Conservation (phyloP, 169 alveolate genomes). For the Neospora caninum region DNA sequence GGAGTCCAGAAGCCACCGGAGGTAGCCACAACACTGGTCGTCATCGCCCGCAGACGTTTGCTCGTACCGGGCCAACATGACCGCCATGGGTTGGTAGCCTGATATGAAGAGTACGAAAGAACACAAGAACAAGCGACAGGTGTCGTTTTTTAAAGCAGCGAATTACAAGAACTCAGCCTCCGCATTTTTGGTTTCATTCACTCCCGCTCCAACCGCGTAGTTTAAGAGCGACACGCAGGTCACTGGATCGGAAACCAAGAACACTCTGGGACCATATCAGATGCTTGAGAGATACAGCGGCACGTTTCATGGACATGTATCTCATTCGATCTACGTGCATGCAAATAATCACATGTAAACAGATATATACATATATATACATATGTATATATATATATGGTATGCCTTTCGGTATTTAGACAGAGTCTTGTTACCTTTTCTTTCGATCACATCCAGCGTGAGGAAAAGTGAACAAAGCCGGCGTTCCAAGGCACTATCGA, state of each 20-base stretch:
- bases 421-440: constrained; percentile 22
- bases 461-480: constrained; percentile 62
- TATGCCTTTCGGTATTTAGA: background rate
- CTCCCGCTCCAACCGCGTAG: no score
- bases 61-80: background rate
- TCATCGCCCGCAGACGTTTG: background rate
- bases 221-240: background rate
- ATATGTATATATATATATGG: background rate
- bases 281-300: no score
- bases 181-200: no score
- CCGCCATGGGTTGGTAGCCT: background rate
- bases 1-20: constrained; percentile 10
- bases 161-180: no score
- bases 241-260: background rate
- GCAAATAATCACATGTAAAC: no score
- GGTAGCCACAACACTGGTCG: background rate
- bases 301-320: no score
- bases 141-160: no score
- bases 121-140: background rate
- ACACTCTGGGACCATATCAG: background rate
- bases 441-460: constrained; percentile 52
- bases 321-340: background rate
- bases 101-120: background rate
- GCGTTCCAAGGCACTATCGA: constrained; percentile 39
- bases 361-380: background rate